These are phyloP conservation scores for Cadophora sp. DNA, from an alignment of 2,329 filamentous ascomycete genomes.

Conservation along the genomic window DNA sequence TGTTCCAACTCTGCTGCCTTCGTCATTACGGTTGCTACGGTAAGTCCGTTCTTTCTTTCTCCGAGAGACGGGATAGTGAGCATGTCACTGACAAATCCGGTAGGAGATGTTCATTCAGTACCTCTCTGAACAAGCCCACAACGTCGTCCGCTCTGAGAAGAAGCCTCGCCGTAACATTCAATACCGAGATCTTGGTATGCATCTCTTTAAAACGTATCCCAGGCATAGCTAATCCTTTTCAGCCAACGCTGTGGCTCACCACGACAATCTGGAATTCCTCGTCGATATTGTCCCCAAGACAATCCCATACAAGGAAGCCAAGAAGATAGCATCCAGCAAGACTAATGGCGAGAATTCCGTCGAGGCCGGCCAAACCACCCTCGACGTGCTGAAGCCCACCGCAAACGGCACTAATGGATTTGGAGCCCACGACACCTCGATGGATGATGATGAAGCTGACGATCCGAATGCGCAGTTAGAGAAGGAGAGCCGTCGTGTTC, in stretches of 20 bases:
- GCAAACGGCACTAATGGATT: constrained; percentile 32
- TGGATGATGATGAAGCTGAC: constrained; percentile 34
- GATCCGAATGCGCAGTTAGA: constrained; percentile 44
- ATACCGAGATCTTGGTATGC: constrained; percentile 87
- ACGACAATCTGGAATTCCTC: constrained; percentile 95
- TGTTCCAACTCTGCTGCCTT: constrained; percentile 96
- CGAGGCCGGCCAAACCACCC: constrained; percentile 41
- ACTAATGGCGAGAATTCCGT: constrained; percentile 42
- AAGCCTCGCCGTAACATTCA: constrained; percentile 95
- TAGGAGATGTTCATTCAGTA: constrained; percentile 97
- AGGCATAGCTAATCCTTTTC: constrained; percentile 20
- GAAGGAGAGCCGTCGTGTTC: constrained; percentile 39
- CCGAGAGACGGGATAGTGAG: too few relatives aligned
- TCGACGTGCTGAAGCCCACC: constrained; percentile 39
- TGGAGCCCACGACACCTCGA: constrained; percentile 12
- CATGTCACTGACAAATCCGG: constrained; percentile 19
- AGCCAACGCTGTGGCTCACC: constrained; percentile 85
- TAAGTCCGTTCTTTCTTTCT: constrained; percentile 48
- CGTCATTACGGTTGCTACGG: constrained; percentile 88
- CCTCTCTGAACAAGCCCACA: constrained; percentile 82
- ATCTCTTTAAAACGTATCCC: constrained; percentile 19
- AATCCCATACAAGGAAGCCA: constrained; percentile 77
- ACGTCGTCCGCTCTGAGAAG: constrained; percentile 86
- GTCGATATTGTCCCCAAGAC: constrained; percentile 90
- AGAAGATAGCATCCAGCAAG: constrained; percentile 56